A percentile compares a stretch with the other conserved stretches of the same genome.
Evolutionary conservation across 1,284 basidiomycete species (phyloP).

Genomic region (Mycocalia duriaeana): DNA sequence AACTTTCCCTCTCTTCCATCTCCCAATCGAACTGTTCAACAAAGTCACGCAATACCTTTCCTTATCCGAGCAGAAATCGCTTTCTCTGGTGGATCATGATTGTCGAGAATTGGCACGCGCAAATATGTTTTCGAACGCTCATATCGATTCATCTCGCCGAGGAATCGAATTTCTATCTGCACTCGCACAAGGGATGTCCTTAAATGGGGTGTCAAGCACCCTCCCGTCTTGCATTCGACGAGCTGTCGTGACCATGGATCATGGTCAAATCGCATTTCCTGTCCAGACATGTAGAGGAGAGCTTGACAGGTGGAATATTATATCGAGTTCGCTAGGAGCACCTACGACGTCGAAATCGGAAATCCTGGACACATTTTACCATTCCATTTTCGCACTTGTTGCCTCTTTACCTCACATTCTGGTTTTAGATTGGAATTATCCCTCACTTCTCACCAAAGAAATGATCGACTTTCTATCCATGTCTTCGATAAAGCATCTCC

Average conservation of each 20-base stretch:
- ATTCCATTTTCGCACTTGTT: conserved; percentile 1
- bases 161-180: conserved; percentile 3
- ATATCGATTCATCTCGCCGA: conserved; percentile 7
- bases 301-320: not conserved
- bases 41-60: conserved; percentile 21
- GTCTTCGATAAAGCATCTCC: conserved; percentile 17
- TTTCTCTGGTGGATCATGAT: conserved; percentile 25
- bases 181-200: not conserved
- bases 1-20: conserved; percentile 20
- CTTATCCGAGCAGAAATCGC: conserved; percentile 17
- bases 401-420: conserved; percentile 20
- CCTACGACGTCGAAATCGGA: not conserved
- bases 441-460: conserved; percentile 4
- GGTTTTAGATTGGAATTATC: conserved; percentile 21
- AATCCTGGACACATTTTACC: conserved; percentile 6
- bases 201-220: too few relatives aligned
- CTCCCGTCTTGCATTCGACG: conserved; percentile 22
- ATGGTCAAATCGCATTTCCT: not conserved
- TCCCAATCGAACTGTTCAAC: conserved; percentile 26
- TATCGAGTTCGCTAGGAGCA: not conserved
- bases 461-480: conserved; percentile 13
- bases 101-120: conserved; percentile 22
- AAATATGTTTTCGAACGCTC: conserved; percentile 19
- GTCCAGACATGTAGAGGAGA: not conserved
- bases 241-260: conserved; percentile 11